Base-by-base conservation (phyloP, 495 filamentous ascomycete genomes). In the Penicillium steckii region DNA sequence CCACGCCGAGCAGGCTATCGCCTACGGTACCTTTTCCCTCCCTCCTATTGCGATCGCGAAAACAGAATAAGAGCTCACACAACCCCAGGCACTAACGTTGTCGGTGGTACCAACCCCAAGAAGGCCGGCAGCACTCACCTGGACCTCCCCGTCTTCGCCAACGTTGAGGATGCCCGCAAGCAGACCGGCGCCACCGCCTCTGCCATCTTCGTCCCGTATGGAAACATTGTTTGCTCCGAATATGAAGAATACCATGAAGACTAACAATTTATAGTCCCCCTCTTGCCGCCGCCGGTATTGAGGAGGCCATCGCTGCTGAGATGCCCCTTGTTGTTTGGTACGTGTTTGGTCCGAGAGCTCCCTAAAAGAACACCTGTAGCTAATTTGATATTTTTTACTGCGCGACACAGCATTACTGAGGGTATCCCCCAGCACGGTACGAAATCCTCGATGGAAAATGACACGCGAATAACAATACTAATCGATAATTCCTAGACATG, bases 71-170 rank as follows among this genome's bases (percentile, higher is more conserved):
- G 46, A 61, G 65, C 73, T 74, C 50, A 77, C 69, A 61, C 49
- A 49, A 42, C 49, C 53, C 19, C 66, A 95, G 92, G 92, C 60
- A 97, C 94, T 48, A 93, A 96, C 67, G 90, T 99, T 61, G 91
- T 99, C 56, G 94, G 94, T 69, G 94, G 94, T 65, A 97, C 91
- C 68, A 97, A 97, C 76, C 94, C 94, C 64, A 97, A 95, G 83
- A 99, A 99, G 78, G 94, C 94, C 58, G 94, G 94, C 60, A 75
- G 81, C 47, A 82, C 77, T 59, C 94, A 99, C 78, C 84, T 99
- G 47, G 92, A 87, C 67, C 87, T 85, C 52, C 94, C 94, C 15
- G 95, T 99, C 57, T 99, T 97, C 73, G 88, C 80, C 48, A 94
- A 82, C 57, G 95, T 99, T 50, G 69, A 70, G 50, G 93, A 97